A percentile compares a stretch with the other conserved stretches of the same genome.
These are phyloP conservation scores for Trichoderma endophyticum DNA, from an alignment of 2,329 filamentous ascomycete genomes.

Conservation along the genomic window DNA sequence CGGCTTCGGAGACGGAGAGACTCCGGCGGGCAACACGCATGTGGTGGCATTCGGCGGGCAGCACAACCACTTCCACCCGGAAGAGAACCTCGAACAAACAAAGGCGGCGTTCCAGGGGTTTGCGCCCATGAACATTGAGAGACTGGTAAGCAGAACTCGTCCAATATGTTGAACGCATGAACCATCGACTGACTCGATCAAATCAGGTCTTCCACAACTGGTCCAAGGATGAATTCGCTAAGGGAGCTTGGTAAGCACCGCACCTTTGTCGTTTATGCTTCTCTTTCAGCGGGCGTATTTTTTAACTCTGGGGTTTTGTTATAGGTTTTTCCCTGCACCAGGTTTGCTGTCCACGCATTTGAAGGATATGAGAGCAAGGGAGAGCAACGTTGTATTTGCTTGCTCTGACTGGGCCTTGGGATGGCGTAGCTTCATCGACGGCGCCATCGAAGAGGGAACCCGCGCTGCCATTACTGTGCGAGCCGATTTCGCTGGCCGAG, in stretches of 20 bases:
- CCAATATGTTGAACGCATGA: neutral
- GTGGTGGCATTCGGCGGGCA: constrained; percentile 9
- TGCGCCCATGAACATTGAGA: constrained; percentile 3
- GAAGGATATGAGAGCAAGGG: constrained; percentile 11
- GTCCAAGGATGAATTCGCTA: constrained; percentile 12
- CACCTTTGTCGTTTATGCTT: neutral
- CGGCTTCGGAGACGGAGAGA: constrained; percentile 4
- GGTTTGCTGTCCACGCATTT: constrained; percentile 5
- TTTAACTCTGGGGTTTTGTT: neutral
- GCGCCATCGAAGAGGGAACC: constrained; percentile 10
- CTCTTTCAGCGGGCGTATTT: neutral
- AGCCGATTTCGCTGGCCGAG: neutral
- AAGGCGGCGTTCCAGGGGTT: constrained; percentile 4
- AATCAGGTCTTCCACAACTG: constrained; percentile 11
- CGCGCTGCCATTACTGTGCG: constrained; percentile 7
- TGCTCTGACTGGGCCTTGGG: constrained; percentile 13
- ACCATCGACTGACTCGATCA: neutral
- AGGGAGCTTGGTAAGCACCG: constrained; percentile 5
- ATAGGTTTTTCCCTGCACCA: constrained; percentile 8
- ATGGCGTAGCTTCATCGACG: constrained; percentile 12
- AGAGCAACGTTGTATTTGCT: constrained; percentile 2
- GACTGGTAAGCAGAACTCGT: neutral
- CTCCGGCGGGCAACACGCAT: constrained; percentile 4
- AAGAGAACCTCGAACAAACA: constrained; percentile 9
- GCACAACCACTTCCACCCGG: constrained; percentile 6